Evolutionary conservation across 306 rosid species (phyloP).

Genomic region (Medicago ruthenica): DNA sequence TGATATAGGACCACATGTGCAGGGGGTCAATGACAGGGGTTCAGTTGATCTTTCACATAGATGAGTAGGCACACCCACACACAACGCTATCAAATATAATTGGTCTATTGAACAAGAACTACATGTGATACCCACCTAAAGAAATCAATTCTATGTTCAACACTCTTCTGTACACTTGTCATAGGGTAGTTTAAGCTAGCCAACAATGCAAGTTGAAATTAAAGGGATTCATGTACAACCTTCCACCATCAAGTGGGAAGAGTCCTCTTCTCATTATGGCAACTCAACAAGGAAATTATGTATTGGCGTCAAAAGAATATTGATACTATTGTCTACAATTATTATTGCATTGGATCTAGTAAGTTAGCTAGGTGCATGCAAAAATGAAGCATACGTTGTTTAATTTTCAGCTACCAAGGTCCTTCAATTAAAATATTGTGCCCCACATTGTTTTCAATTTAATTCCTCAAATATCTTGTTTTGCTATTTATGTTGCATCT

Average conservation of each 20-base stretch:
- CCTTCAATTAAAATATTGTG: slow-evolving; percentile 27
- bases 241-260: slow-evolving; percentile 45
- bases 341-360: background rate
- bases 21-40: slow-evolving; percentile 33
- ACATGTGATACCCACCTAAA: slow-evolving; percentile 48
- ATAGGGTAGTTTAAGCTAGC: slow-evolving; percentile 8
- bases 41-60: slow-evolving; percentile 28
- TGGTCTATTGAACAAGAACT: slow-evolving; percentile 41
- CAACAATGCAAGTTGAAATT: slow-evolving; percentile 40
- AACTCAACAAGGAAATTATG: slow-evolving; percentile 25
- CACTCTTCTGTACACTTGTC: slow-evolving; percentile 41
- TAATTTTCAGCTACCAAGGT: slow-evolving; percentile 28
- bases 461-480: slow-evolving; percentile 15
- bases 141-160: slow-evolving; percentile 44
- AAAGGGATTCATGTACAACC: slow-evolving; percentile 37
- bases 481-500: background rate
- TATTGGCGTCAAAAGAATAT: background rate
- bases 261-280: slow-evolving; percentile 43
- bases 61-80: slow-evolving; percentile 43
- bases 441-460: slow-evolving; percentile 35
- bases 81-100: slow-evolving; percentile 38
- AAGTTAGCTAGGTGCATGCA: background rate
- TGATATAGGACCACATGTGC: slow-evolving; percentile 44
- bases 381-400: slow-evolving; percentile 10
- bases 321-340: slow-evolving; percentile 5